Percentiles rank a stretch among this genome's conserved stretches.
phyloP scores from a whole-genome alignment of 768 basidiomycete genomes.

The Hemileccinum impolitum region DNA sequence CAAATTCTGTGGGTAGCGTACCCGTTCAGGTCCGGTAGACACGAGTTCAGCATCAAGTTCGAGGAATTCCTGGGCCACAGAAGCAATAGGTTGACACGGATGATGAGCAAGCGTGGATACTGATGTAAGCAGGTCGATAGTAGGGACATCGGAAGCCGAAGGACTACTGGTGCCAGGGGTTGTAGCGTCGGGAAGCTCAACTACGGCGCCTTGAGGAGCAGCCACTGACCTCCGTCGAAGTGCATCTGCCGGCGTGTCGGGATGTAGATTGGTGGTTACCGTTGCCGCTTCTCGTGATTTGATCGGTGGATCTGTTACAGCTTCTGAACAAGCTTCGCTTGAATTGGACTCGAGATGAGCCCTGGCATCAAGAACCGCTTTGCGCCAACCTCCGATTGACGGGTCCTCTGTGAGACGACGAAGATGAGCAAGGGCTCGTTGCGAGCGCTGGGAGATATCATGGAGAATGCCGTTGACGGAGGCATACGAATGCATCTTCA shows the following conservation, averaged over 20 bases:
- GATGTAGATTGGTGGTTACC: constrained; percentile 43
- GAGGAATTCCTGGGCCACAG: constrained; percentile 70
- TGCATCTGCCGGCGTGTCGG: constrained; percentile 50
- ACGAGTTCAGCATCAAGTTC: constrained; percentile 76
- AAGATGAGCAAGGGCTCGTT: constrained; percentile 42
- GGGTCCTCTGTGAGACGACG: constrained; percentile 41
- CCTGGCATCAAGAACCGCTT: constrained; percentile 52
- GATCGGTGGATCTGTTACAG: constrained; percentile 17
- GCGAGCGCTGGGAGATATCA: constrained; percentile 44
- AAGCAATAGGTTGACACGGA: constrained; percentile 58
- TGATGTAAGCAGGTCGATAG: constrained; percentile 11
- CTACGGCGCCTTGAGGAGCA: constrained; percentile 18
- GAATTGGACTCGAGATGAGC: constrained; percentile 30
- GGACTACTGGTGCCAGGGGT: background rate
- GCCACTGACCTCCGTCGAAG: constrained; percentile 57
- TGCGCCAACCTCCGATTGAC: constrained; percentile 61
- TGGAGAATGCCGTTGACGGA: constrained; percentile 84
- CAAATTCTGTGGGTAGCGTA: constrained; percentile 85
- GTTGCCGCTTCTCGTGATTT: constrained; percentile 49
- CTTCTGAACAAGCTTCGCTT: constrained; percentile 20
- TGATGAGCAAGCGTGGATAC: constrained; percentile 58
- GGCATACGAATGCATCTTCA: constrained; percentile 97
- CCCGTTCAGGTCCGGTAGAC: constrained; percentile 59
- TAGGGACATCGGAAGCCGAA: constrained; percentile 3
- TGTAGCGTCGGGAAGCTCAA: constrained; percentile 4